Base-by-base conservation (phyloP, 2,329 filamentous ascomycete genomes). In the Botryotinia globosa region DNA sequence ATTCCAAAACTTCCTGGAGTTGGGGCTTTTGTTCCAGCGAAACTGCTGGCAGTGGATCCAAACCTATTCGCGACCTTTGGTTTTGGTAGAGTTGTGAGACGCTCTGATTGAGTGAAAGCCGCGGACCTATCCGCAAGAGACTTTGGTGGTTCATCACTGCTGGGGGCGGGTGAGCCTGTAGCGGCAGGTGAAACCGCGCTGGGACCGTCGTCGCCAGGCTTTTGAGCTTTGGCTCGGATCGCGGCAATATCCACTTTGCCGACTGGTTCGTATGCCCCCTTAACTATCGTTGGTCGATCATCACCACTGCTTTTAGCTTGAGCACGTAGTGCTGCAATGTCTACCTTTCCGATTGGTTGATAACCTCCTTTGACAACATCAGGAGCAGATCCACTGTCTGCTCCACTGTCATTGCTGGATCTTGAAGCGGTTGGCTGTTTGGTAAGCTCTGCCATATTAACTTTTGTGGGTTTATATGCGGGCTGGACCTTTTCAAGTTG, bases 181-280 rank as follows among this genome's bases (percentile, higher is more conserved):
- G 82, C 82, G 64, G 83, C 81, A 58, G 84, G 83, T n/a, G 85
- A 84, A 22, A 84, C 69, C 54, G 79, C 78, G n/a, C 81, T 77
- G 42, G 78, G 80, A 25, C 80, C 76, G 37, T 80, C 81, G 67
- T 80, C 81, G 63, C 77, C 80, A 65, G 88, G 88, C 76, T 89
- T 91, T 82, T 96, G 92, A 9, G 94, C 91, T 82, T 89, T 91
- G 34, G 95, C 91, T 76, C 93, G 90, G 80, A 99, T 98, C 34
- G 95, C 94, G 61, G 93, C 93, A 82, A 99, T 98, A 78, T 99
- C 96, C 16, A 99, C 95, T 83, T 98, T 98, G 64, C 96, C 96
- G 32, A 98, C 86, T 2, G 96, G 96, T 82, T 98, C 92, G 80
- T 99, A 99, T 37, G 94, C 89, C 59, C 96, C 96, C 83, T 97